A percentile compares a stretch with the other conserved stretches of the same genome.
Evolutionary conservation across 306 rosid genomes (phyloP).

Genomic region (Inga laurina): DNA sequence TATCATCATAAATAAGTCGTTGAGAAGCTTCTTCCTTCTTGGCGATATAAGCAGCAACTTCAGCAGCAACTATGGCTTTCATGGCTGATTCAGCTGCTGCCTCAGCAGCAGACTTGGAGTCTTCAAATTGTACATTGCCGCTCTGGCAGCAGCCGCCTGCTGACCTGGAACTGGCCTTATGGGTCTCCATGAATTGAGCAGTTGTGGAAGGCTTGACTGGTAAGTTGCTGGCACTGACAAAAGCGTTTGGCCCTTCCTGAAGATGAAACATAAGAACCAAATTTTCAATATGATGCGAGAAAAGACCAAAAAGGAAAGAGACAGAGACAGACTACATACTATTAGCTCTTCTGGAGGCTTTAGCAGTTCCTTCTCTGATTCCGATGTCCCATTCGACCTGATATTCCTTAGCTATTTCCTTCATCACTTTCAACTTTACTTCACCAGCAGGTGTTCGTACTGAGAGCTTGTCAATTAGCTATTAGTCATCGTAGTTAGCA

Average conservation of each 20-base stretch:
- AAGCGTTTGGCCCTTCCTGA: constrained; percentile 69
- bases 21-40: constrained; percentile 54
- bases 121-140: constrained; percentile 46
- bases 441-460: constrained; percentile 81
- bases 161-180: constrained; percentile 36
- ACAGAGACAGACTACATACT: constrained; percentile 46
- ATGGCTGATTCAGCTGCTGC: constrained; percentile 90
- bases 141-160: constrained; percentile 9
- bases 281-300: neutral
- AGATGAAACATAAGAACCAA: constrained; percentile 25
- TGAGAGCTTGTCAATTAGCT: constrained; percentile 97
- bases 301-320: constrained; percentile 7
- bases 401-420: constrained; percentile 47
- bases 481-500: constrained; percentile 23
- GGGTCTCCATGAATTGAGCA: constrained; percentile 42
- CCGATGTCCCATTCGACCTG: constrained; percentile 91
- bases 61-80: neutral
- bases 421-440: constrained; percentile 76
- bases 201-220: constrained; percentile 47
- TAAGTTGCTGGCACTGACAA: constrained; percentile 71
- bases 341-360: constrained; percentile 80
- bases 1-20: constrained; percentile 30
- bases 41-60: constrained; percentile 82
- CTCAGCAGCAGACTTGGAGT: constrained; percentile 76
- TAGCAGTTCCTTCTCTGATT: constrained; percentile 85